Percentiles rank a stretch among this genome's conserved stretches.
These are phyloP conservation scores for Xylariaceae sp. DNA, from an alignment of 2,329 filamentous ascomycete genomes.

Conservation along the genomic window DNA sequence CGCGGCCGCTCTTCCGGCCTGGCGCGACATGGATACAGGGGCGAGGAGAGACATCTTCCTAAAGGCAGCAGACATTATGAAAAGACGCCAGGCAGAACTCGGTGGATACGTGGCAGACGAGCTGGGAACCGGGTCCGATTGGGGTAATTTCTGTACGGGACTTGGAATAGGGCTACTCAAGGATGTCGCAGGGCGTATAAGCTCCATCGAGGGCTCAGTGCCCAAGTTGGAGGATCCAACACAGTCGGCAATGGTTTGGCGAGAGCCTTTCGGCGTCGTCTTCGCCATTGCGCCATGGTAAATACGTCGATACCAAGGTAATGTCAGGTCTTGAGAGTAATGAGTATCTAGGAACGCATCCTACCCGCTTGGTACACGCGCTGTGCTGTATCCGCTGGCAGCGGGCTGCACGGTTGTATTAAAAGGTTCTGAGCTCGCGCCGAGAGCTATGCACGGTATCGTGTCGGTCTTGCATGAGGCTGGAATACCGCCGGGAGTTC, in stretches of 20 bases:
- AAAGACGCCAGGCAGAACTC: constrained; percentile 53
- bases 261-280: constrained; percentile 77
- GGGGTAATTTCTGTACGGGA: constrained; percentile 42
- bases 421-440: constrained; percentile 60
- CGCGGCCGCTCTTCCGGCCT: constrained; percentile 10
- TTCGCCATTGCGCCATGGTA: constrained; percentile 81
- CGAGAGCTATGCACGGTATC: constrained; percentile 56
- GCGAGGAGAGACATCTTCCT: constrained; percentile 68
- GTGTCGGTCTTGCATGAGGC: constrained; percentile 58
- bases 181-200: constrained; percentile 43
- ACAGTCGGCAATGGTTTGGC: constrained; percentile 62
- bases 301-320: constrained; percentile 14
- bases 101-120: constrained; percentile 55
- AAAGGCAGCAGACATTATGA: constrained; percentile 64
- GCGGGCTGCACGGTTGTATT: constrained; percentile 63
- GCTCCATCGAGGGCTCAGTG: constrained; percentile 34
- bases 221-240: constrained; percentile 42
- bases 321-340: neutral
- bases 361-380: constrained; percentile 40
- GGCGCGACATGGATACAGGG: constrained; percentile 42
- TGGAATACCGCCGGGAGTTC: constrained; percentile 61
- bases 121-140: constrained; percentile 39
- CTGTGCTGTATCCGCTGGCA: constrained; percentile 58
- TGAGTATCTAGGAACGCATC: constrained; percentile 39
- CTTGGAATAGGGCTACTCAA: constrained; percentile 37